These are phyloP conservation scores for Taiozyma sp. DNA, from an alignment of 1,139 yeast genomes.

Conservation along the genomic window DNA sequence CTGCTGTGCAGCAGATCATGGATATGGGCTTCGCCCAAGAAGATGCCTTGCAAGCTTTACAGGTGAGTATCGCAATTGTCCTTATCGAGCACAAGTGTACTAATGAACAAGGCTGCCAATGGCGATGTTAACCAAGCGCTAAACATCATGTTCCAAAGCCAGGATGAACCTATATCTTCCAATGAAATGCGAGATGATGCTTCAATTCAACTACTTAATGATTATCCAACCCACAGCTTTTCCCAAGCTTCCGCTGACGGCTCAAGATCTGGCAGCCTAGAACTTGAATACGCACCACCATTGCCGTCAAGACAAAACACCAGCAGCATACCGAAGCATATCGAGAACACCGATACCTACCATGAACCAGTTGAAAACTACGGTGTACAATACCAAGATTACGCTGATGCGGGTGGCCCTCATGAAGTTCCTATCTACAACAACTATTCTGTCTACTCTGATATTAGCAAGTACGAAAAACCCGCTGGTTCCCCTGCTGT, in stretches of 20 bases:
- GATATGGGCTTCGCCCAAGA: slow-evolving; percentile 60
- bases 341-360: background rate
- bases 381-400: background rate
- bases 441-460: slow-evolving; percentile 25
- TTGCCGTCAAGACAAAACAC: slow-evolving; percentile 7
- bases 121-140: slow-evolving; percentile 2
- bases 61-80: slow-evolving; percentile 15
- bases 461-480: slow-evolving; percentile 21
- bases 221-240: background rate
- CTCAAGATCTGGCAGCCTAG: background rate
- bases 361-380: background rate
- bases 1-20: slow-evolving; percentile 33
- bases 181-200: background rate
- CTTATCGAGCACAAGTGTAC: slow-evolving; percentile 25
- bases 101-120: background rate
- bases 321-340: slow-evolving; percentile 8
- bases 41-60: slow-evolving; percentile 27
- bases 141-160: slow-evolving; percentile 2
- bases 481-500: slow-evolving; percentile 26
- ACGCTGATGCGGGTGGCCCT: background rate
- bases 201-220: background rate
- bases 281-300: background rate
- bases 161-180: background rate
- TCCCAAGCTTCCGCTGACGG: background rate
- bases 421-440: background rate